Percentiles rank a stretch among this genome's conserved stretches.
phyloP scores from a whole-genome alignment of 495 filamentous ascomycete genomes.

The Xanthoparmelia taractica region DNA sequence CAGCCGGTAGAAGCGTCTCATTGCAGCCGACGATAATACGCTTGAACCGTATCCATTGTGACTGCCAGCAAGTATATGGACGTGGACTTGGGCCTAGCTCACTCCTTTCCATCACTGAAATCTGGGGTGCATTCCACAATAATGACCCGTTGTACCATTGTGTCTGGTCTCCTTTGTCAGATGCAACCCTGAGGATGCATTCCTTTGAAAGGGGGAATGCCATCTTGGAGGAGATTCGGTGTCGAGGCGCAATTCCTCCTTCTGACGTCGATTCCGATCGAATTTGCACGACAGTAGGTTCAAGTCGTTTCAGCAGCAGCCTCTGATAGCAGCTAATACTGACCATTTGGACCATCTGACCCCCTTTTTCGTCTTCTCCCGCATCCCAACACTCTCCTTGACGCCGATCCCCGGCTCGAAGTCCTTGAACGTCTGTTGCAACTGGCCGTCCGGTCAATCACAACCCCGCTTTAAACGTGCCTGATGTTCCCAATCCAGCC shows the following conservation, averaged over 20 bases:
- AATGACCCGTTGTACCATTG: neutral
- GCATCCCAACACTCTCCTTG: neutral
- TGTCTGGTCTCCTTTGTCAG: neutral
- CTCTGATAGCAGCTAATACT: neutral
- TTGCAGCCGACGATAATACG: neutral
- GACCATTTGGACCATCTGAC: neutral
- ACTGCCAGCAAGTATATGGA: neutral
- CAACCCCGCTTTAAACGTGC: neutral
- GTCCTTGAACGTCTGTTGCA: neutral
- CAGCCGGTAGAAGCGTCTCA: neutral
- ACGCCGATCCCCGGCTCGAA: neutral
- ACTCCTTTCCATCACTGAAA: neutral
- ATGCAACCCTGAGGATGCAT: neutral
- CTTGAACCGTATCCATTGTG: neutral
- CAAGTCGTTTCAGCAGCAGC: neutral
- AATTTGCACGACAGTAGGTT: neutral
- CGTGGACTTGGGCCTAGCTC: neutral
- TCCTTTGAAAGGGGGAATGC: neutral
- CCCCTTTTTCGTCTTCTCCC: neutral
- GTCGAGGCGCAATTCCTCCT: neutral
- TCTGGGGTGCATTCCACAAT: neutral
- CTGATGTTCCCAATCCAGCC: neutral
- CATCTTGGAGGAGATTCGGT: neutral
- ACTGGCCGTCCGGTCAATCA: no score
- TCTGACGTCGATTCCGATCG: neutral